Evolutionary conservation across 2,329 filamentous ascomycete genomes (phyloP).

Genomic region (Salinomyces thailandicus): DNA sequence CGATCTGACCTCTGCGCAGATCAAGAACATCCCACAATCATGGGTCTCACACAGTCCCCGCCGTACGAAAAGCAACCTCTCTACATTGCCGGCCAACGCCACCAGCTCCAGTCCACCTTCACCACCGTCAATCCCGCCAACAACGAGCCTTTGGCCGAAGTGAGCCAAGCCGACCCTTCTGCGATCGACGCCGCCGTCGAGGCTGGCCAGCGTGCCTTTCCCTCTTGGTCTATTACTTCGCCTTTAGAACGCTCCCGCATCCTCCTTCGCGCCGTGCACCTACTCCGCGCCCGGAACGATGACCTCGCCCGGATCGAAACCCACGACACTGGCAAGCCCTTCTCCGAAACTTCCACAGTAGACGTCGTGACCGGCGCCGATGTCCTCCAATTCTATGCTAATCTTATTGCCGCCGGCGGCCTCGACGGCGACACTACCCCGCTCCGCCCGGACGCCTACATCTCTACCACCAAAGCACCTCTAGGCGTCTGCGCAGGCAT

Average conservation of each 20-base stretch:
- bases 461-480: slow-evolving; percentile 72
- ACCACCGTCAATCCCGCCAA: slow-evolving; percentile 65
- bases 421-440: slow-evolving; percentile 70
- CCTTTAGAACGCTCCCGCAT: slow-evolving; percentile 66
- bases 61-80: slow-evolving; percentile 35
- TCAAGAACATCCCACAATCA: no score
- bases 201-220: slow-evolving; percentile 62
- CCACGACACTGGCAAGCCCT: slow-evolving; percentile 76
- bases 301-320: slow-evolving; percentile 71
- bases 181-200: slow-evolving; percentile 63
- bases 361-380: slow-evolving; percentile 76
- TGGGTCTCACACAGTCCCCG: neutral
- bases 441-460: slow-evolving; percentile 64
- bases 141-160: slow-evolving; percentile 55
- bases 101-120: slow-evolving; percentile 53
- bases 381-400: slow-evolving; percentile 78
- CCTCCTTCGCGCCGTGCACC: slow-evolving; percentile 61
- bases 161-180: slow-evolving; percentile 44
- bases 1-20: no score
- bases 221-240: slow-evolving; percentile 64
- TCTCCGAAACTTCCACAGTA: slow-evolving; percentile 71
- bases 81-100: slow-evolving; percentile 63
- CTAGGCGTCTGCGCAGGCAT: slow-evolving; percentile 79
- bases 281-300: slow-evolving; percentile 68
- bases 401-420: slow-evolving; percentile 64